phyloP scores from a whole-genome alignment of 495 filamentous ascomycete genomes.

The Cercophora sp. region DNA sequence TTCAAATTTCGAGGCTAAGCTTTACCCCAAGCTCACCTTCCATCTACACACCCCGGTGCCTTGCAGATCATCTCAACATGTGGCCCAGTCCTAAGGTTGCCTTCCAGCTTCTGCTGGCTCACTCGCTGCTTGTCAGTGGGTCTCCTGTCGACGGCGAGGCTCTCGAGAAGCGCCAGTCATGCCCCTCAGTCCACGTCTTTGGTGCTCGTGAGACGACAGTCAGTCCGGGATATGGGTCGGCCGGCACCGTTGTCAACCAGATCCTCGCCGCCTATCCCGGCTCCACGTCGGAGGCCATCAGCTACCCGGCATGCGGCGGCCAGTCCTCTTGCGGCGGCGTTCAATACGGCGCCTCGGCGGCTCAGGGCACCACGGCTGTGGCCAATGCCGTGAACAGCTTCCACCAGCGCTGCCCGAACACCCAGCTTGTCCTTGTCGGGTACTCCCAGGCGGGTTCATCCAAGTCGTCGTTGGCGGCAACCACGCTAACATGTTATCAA shows the following conservation, averaged over 20 bases:
- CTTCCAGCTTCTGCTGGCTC: slow-evolving; percentile 25
- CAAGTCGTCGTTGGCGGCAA: neutral
- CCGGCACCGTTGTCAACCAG: slow-evolving; percentile 50
- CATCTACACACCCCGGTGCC: no score
- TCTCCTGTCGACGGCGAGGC: slow-evolving; percentile 23
- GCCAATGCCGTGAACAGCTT: slow-evolving; percentile 53
- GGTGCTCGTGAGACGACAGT: slow-evolving; percentile 64
- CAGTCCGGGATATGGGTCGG: slow-evolving; percentile 51
- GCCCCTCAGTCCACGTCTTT: slow-evolving; percentile 55
- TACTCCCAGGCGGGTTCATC: slow-evolving; percentile 50
- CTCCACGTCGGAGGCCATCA: slow-evolving; percentile 54
- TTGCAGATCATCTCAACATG: slow-evolving; percentile 21
- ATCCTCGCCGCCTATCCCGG: slow-evolving; percentile 49
- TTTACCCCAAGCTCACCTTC: no score
- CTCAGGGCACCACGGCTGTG: slow-evolving; percentile 51
- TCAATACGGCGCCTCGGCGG: slow-evolving; percentile 51
- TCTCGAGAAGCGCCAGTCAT: slow-evolving; percentile 34
- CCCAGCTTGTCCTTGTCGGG: slow-evolving; percentile 57
- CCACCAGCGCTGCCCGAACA: slow-evolving; percentile 52
- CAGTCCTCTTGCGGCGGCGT: slow-evolving; percentile 44
- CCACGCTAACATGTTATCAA: slow-evolving; percentile 18
- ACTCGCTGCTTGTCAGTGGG: slow-evolving; percentile 27
- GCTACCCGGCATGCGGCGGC: slow-evolving; percentile 59
- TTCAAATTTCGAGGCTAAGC: no score
- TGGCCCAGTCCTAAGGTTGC: slow-evolving; percentile 30